These are phyloP conservation scores for Funneliformis caledonium DNA, from an alignment of 371 early-diverging fungal species.

Conservation along the genomic window DNA sequence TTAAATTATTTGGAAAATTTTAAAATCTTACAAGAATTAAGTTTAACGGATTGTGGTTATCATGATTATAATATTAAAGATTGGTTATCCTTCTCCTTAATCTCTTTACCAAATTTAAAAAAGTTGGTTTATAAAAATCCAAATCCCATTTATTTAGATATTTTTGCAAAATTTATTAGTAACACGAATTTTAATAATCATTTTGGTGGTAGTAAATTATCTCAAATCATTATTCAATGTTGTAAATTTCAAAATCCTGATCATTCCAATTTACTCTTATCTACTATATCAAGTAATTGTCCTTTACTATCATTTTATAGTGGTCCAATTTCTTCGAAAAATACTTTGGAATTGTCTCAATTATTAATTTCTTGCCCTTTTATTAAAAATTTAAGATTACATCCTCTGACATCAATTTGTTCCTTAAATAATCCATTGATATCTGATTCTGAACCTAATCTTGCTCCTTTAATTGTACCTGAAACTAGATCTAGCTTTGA, in stretches of 20 bases:
- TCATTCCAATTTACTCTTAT: neutral
- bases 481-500: neutral
- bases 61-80: neutral
- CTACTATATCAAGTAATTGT: neutral
- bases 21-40: neutral
- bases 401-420: constrained; percentile 1
- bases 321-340: neutral
- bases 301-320: neutral
- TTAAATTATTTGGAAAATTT: neutral
- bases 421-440: neutral
- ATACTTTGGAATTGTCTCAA: constrained; percentile 4
- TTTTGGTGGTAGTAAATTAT: constrained; percentile 5
- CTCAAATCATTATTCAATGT: neutral
- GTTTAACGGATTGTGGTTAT: neutral
- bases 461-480: neutral
- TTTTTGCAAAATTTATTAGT: constrained; percentile 5
- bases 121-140: neutral
- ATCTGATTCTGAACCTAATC: too few relatives aligned
- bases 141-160: constrained; percentile 6
- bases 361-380: constrained; percentile 1
- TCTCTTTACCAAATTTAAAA: neutral
- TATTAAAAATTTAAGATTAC: neutral
- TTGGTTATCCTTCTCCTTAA: neutral
- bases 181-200: neutral
- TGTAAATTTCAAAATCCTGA: neutral